phyloP scores from a whole-genome alignment of 208 protist species.

The Trypanosoma avium region DNA sequence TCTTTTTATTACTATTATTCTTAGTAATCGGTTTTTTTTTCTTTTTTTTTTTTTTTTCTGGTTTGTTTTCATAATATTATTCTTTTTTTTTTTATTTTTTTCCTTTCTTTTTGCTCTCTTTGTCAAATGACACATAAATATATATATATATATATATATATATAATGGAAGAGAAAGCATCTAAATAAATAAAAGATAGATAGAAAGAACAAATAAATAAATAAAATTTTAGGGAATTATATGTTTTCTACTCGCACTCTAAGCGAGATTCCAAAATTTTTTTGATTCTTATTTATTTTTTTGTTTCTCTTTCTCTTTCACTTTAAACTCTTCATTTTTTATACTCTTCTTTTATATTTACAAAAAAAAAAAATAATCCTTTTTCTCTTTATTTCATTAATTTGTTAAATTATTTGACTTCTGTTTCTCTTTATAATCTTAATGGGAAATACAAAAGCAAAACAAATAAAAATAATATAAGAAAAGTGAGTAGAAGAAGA shows the following conservation, averaged over 20 bases:
- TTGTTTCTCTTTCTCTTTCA: background rate
- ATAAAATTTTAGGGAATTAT: background rate
- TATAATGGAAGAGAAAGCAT: background rate
- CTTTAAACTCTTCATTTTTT: background rate
- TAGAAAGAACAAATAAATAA: background rate
- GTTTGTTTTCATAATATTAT: background rate
- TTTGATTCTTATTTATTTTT: background rate
- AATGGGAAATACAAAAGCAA: no score
- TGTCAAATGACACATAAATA: background rate
- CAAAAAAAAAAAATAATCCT: background rate
- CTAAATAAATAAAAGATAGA: background rate
- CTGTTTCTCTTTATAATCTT: no score
- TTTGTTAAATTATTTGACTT: no score
- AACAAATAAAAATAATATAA: no score
- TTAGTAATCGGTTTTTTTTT: background rate
- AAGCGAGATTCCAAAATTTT: no score
- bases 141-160: no score
- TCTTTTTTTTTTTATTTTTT: background rate
- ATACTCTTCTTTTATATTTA: background rate
- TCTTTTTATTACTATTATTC: background rate
- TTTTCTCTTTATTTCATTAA: no score
- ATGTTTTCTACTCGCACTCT: background rate
- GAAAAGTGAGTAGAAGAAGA: no score
- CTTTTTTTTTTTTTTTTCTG: background rate
- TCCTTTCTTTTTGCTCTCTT: slow-evolving; percentile 1